Conservation (phyloP, 192 early-diverging fungal species). For the Fimicolochytrium jonesii region DNA sequence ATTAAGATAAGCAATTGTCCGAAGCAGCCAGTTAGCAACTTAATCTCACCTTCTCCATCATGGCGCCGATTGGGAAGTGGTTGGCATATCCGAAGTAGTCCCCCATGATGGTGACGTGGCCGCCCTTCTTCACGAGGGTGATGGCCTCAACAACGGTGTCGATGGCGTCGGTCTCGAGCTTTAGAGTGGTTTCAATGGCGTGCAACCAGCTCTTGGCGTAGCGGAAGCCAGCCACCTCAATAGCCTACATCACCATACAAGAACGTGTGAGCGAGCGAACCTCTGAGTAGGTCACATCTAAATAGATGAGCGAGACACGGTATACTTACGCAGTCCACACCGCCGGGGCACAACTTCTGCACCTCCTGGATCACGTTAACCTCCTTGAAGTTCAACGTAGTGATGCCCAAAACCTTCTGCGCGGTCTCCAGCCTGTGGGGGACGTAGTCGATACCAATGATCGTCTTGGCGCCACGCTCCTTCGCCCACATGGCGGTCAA, state of each 20-base stretch:
- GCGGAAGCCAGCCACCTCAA: slow-evolving; percentile 51
- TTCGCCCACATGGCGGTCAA: slow-evolving; percentile 11
- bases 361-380: slow-evolving; percentile 30
- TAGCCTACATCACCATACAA: no score
- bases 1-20: no score
- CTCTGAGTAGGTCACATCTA: no score
- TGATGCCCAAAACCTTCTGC: slow-evolving; percentile 29
- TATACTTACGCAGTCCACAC: not conserved
- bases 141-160: slow-evolving; percentile 45
- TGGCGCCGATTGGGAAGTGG: slow-evolving; percentile 21
- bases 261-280: no score
- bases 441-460: slow-evolving; percentile 8
- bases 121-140: slow-evolving; percentile 31
- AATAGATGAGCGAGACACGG: no score
- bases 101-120: slow-evolving; percentile 4
- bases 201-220: slow-evolving; percentile 45
- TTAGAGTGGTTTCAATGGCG: slow-evolving; percentile 36
- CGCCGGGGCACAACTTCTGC: slow-evolving; percentile 24
- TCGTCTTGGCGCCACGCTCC: slow-evolving; percentile 3
- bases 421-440: slow-evolving; percentile 23
- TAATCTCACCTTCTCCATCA: slow-evolving; percentile 31
- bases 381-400: slow-evolving; percentile 10
- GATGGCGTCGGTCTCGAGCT: slow-evolving; percentile 48
- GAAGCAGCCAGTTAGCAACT: no score
- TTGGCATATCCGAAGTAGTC: slow-evolving; percentile 35